Evolutionary conservation across 1,284 basidiomycete genomes (phyloP), one percentile per base, ranked within the genome.

Genomic region (Heliocybe sulcata): DNA sequence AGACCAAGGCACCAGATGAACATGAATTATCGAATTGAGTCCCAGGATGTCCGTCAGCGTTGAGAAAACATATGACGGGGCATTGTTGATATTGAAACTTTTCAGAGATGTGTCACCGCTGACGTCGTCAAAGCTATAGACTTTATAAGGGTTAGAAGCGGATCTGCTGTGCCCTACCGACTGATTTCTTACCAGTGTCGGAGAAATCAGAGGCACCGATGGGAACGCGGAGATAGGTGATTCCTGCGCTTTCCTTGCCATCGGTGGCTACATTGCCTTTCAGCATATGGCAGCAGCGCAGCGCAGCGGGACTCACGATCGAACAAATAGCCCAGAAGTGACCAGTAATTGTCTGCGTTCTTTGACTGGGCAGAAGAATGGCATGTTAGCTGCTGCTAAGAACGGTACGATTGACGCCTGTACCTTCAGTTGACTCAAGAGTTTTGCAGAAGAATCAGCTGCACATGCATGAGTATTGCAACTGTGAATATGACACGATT

Each of bases 121-220:
- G 27, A 59, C 65, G 56, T 79, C 75, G 55, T 80, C 77, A 58
- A 72, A 75, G 57, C 71, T 79, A 60, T 80, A 80, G 19, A 65
- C 79, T 54, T 35, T 16, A 25, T 45, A 16, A 20, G 57, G 26
- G 16, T 35, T 52, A 51, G 29, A 56, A 14, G 10, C 25, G 45
- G 33, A 12, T 6, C 29, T 31, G 4, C 29, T 31, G 29, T 31
- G 4, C n/a, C n/a, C 16, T 12, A 22, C n/a, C 19, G 14, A 25
- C 16, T 11, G n/a, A 20, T 1, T 20, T 22, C 48, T 20, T 56
- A 72, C 72, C 51, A 0, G 54, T 62, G 1, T 67, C 52, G 12
- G 75, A 76, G 61, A 81, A 79, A 64, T 81, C 79, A 20, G 75
- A 69, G 8, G 79, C 77, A 33, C 79, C 80, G 14, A 81, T 68